Conservation (phyloP, 805 yeast genomes). For the Barnettozyma salicaria region DNA sequence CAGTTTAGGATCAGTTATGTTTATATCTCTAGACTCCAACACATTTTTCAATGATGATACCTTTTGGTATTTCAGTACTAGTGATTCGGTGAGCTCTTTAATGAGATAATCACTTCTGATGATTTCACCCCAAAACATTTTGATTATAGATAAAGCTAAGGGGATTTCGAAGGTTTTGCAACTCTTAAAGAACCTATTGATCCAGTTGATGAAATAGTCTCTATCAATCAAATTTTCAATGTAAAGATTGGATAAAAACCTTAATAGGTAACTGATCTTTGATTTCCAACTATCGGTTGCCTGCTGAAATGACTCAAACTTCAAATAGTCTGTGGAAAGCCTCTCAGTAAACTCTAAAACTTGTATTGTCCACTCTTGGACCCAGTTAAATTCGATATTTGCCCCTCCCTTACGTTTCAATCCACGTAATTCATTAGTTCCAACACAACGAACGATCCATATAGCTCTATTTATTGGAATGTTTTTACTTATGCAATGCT, state of each 20-base stretch:
- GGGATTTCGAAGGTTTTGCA: conserved; percentile 39
- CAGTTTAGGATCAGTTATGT: conserved; percentile 31
- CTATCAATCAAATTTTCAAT: conserved; percentile 62
- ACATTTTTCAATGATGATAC: conserved; percentile 30
- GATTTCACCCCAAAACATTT: conserved; percentile 68
- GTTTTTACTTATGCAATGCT: conserved; percentile 57
- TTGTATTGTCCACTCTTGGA: conserved; percentile 87
- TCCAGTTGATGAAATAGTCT: conserved; percentile 55
- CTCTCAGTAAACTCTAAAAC: conserved; percentile 53
- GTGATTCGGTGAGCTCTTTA: conserved; percentile 57
- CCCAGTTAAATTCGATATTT: conserved; percentile 56
- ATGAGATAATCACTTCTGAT: conserved; percentile 49
- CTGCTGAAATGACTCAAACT: conserved; percentile 28
- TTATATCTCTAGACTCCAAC: conserved; percentile 30
- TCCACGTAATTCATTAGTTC: conserved; percentile 67
- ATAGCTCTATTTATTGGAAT: conserved; percentile 80
- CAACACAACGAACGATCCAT: conserved; percentile 87
- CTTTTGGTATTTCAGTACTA: conserved; percentile 43
- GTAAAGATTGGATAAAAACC: conserved; percentile 58
- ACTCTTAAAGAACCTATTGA: conserved; percentile 45
- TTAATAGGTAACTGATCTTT: conserved; percentile 53
- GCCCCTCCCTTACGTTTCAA: conserved; percentile 43
- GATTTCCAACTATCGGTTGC: conserved; percentile 43
- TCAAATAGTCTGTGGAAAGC: conserved; percentile 25
- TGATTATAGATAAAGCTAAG: conserved; percentile 44